Conservation (phyloP, 352 stramenopile genomes). For the Pythium grandisporangium region DNA sequence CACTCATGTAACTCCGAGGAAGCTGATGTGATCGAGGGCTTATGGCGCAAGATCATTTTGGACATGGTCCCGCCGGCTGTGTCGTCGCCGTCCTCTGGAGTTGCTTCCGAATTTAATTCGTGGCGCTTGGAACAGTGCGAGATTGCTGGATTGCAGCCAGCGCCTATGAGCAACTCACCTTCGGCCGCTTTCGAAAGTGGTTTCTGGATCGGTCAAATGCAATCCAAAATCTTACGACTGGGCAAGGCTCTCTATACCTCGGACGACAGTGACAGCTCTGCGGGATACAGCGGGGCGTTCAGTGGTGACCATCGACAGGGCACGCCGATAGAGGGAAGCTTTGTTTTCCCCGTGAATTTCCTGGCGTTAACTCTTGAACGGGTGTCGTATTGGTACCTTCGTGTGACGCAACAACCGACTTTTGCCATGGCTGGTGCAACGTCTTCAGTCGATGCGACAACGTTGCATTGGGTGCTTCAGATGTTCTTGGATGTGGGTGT, state of each 20-base stretch:
- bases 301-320: too few relatives aligned
- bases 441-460: conserved; percentile 47
- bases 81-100: conserved; percentile 25
- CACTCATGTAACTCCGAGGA: conserved; percentile 80
- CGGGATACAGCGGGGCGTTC: conserved; percentile 14
- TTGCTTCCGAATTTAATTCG: conserved; percentile 73
- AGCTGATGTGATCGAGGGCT: conserved; percentile 40
- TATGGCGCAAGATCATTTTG: conserved; percentile 77
- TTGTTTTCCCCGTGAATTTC: conserved; percentile 73
- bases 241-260: conserved; percentile 68
- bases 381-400: conserved; percentile 71
- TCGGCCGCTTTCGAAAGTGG: conserved; percentile 48
- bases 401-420: conserved; percentile 37
- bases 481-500: conserved; percentile 79
- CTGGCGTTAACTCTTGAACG: conserved; percentile 67
- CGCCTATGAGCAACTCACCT: conserved; percentile 1
- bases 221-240: conserved; percentile 64
- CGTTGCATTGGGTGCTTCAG: conserved; percentile 78
- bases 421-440: conserved; percentile 20
- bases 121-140: conserved; percentile 67
- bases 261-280: conserved; percentile 29
- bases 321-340: too few relatives aligned
- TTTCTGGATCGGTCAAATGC: conserved; percentile 74
- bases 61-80: conserved; percentile 55
- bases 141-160: conserved; percentile 35